Conservation (phyloP, 1,284 basidiomycete species). For the Ustilago lituana region DNA sequence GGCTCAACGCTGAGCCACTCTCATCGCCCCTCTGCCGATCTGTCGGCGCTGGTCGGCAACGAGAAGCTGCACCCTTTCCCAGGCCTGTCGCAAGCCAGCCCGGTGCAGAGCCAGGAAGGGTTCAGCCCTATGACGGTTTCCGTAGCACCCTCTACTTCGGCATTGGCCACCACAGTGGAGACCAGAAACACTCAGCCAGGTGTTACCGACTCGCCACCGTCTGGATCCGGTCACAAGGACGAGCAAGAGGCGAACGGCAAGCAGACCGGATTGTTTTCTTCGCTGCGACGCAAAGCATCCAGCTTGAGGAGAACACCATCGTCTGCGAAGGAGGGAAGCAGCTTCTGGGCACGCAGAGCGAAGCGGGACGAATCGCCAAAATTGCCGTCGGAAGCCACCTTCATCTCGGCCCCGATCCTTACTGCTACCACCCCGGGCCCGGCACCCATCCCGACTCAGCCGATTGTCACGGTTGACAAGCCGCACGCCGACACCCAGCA, state of each 20-base stretch:
- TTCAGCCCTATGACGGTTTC: slow-evolving; percentile 22
- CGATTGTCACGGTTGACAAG: slow-evolving; percentile 11
- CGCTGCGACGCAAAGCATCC: slow-evolving; percentile 51
- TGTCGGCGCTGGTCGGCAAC: slow-evolving; percentile 25
- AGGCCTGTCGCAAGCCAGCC: slow-evolving; percentile 31
- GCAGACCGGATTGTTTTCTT: slow-evolving; percentile 46
- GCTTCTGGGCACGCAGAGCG: slow-evolving; percentile 26
- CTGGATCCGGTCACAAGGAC: not conserved
- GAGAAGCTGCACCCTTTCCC: slow-evolving; percentile 57
- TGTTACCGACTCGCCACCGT: slow-evolving; percentile 4
- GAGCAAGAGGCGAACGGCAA: slow-evolving; percentile 23
- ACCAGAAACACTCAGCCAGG: not conserved
- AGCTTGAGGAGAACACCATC: slow-evolving; percentile 34
- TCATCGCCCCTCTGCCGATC: slow-evolving; percentile 30
- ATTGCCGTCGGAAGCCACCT: slow-evolving; percentile 21
- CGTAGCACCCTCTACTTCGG: slow-evolving; percentile 3
- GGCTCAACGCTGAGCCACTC: slow-evolving; percentile 9
- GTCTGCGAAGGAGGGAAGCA: slow-evolving; percentile 18
- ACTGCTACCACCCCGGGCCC: slow-evolving; percentile 19
- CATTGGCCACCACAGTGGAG: not conserved
- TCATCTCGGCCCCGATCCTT: slow-evolving; percentile 42
- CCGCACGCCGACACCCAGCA: slow-evolving; percentile 2
- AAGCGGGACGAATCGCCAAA: slow-evolving; percentile 37
- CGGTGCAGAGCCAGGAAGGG: slow-evolving; percentile 22
- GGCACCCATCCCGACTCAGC: slow-evolving; percentile 14